These are phyloP conservation scores for Trifolium pratense DNA, from an alignment of 306 rosid species.

Conservation along the genomic window DNA sequence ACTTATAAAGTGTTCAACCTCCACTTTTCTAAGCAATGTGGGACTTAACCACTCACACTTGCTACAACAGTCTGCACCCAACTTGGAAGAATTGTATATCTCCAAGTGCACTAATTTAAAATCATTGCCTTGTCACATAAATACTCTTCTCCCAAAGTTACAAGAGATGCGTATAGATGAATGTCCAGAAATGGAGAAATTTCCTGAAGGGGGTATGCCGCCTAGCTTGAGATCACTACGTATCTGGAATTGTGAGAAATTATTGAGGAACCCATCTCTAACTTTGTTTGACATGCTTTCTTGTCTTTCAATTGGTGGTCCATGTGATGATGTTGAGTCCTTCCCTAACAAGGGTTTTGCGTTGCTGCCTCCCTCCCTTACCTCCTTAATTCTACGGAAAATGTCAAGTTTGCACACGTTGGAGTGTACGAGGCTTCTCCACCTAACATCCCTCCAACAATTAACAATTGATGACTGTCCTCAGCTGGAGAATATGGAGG, in stretches of 20 bases:
- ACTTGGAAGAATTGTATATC: accelerated
- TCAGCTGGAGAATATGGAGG: constrained; percentile 12
- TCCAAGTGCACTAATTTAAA: neutral
- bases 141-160: constrained; percentile 15
- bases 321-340: neutral
- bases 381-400: neutral
- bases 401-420: neutral
- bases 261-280: constrained; percentile 11
- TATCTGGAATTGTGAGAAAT: neutral
- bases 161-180: accelerated
- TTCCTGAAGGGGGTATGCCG: neutral
- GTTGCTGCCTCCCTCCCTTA: neutral
- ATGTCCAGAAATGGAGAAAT: neutral
- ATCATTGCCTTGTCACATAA: constrained; percentile 19
- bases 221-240: neutral
- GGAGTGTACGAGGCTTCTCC: constrained; percentile 10
- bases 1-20: too few species aligned
- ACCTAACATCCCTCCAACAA: neutral
- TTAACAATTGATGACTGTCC: neutral
- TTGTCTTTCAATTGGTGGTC: neutral
- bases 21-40: too few species aligned
- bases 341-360: neutral
- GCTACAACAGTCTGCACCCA: too few species aligned
- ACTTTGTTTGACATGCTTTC: neutral
- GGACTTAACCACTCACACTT: too few species aligned